Base-by-base conservation (phyloP, 2,329 filamentous ascomycete species). In the Tetracladium maxilliforme region DNA sequence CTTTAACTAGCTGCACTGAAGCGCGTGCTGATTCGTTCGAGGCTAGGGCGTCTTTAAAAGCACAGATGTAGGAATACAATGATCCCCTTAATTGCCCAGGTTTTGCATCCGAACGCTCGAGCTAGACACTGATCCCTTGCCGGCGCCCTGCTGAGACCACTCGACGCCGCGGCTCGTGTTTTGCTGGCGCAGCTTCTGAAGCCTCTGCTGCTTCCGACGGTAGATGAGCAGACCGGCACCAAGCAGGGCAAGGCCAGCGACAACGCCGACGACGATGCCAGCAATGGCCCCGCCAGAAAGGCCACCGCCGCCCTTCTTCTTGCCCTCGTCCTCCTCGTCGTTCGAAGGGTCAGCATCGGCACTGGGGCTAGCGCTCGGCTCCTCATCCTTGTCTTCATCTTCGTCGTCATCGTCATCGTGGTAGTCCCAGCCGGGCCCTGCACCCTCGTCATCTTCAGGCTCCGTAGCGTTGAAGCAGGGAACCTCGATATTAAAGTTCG, bases 391-490 rank as follows among this genome's bases (percentile, higher is more conserved):
- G 9, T 19, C 18, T 11, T 19, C 18, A 19, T 8, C 18, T 11
- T 8, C 18, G 8, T 19, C 9, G 18, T 19, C 9, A 9, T 11
- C 8, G n/a, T 19, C 9, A 19, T 11, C 8, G n/a, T 19, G 18
- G 18, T 19, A 19, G 8, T 19, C 9, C 18, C 18, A 19, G 8
- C 18, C 8, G 18, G 8, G 18, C 18, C 11, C 18, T 8, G n/a
- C 11, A n/a, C 18, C 8, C 18, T n/a, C 28, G n/a, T 40, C 37
- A 14, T 38, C 34, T 13, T 41, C 34, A 15, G 12, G 12, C 21
- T 23, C 38, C 32, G 54, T 57, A 25, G 46, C 42, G 38, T 59
- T 58, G 48, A 60, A 60, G 45, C 56, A 61, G 12, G 47, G 48
- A 12, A 54, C 42, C 9, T 27, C 18, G 11, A 33, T 38, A 11